Evolutionary conservation across 345 rosid genomes (phyloP), one percentile per base, ranked within the genome.

Genomic region (Orychophragmus violaceus): DNA sequence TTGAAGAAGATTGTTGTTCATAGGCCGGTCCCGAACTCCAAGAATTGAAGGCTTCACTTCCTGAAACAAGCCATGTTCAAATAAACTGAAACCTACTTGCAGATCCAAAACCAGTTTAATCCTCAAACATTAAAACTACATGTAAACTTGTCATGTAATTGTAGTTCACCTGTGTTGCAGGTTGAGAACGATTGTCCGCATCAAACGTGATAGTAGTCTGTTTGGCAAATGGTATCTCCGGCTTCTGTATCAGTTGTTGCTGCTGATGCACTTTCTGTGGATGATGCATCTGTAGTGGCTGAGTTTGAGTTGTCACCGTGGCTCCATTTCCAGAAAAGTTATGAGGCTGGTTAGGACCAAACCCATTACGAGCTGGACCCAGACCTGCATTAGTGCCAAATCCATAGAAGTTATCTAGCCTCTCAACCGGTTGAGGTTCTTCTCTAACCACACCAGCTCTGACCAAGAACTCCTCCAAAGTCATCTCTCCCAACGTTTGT

Each of bases 361-460:
- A 74, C 53, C 61, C 78, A 55, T 76, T 71, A 69, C 76, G 78
- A 70, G 83, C 86, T 78, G 82, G 80, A 32, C 81, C 87, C 10
- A 86, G 55, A 62, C 78, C 90, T 49, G 79, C 78, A 65, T 62
- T 84, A 62, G 30, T 22, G 49, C 62, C 62, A 55, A 62, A 85
- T n/a, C 77, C 87, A 25, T 82, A 79, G 64, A 44, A 58, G 74
- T 80, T 82, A 37, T 72, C 67, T 10, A 72, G 46, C 72, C 78
- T 82, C 33, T 62, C 83, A 28, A 70, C 67, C 53, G 69, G 64
- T 57, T 70, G 90, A 17, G 70, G 54, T 10, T 91, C 97, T 74
- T 95, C 97, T 64, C 90, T 87, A 44, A 85, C 96, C 45, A 89
- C 96, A 6, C 99, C 99, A 3, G 90, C 99, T 62, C 74, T 87